Conservation (phyloP, 345 rosid species). For the Ricinus communis region DNA sequence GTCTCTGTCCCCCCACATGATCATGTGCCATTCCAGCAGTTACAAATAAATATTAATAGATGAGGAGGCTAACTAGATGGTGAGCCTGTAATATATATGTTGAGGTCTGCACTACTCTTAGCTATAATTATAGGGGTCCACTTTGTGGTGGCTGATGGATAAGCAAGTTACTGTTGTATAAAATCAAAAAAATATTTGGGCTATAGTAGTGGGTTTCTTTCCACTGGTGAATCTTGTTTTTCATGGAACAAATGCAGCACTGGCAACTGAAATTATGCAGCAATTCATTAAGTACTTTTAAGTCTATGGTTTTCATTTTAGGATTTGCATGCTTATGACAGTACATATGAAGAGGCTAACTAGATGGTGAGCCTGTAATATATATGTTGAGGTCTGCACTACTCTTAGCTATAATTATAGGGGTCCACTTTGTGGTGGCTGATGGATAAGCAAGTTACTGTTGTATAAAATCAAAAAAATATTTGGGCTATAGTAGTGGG, state of each 20-base stretch:
- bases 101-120: background rate
- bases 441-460: background rate
- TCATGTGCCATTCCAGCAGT: background rate
- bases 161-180: background rate
- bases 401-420: background rate
- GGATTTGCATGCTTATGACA: too few species aligned
- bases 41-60: background rate
- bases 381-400: background rate
- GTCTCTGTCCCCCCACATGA: background rate
- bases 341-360: too few species aligned
- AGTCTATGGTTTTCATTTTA: background rate
- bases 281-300: background rate
- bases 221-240: too few species aligned
- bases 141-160: background rate
- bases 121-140: background rate
- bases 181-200: background rate
- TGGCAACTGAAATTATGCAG: too few species aligned
- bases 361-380: background rate
- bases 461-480: too few species aligned
- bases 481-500: too few species aligned
- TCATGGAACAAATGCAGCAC: too few species aligned
- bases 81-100: background rate
- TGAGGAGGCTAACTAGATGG: background rate
- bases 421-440: background rate
- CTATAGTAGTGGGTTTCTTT: too few species aligned